Base-by-base conservation (phyloP, 2,329 filamentous ascomycete species). In the Sporothrix pallida region DNA sequence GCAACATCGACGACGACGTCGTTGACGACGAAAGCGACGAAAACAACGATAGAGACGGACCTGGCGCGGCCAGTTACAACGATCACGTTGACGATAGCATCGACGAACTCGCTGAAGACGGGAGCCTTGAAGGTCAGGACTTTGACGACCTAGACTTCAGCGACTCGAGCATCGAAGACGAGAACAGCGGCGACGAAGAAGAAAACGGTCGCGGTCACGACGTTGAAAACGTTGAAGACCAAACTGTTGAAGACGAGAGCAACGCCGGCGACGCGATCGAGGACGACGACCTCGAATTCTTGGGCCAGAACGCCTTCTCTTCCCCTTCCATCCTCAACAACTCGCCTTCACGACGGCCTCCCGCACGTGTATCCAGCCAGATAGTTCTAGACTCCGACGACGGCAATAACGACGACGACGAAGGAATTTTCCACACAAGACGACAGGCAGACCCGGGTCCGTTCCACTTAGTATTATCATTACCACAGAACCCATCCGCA, bases 271-370 rank as follows among this genome's bases (percentile, higher is more conserved):
- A 37, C 42, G 46, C 26, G 56, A 42, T 31, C 62, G 56, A 56
- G 58, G 72, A 73, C 72, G 67, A 72, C 56, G 37, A 56, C 20
- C 50, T 74, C 26, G 58, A 56, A 37, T 42, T 63, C 5, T 15
- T 74, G 3, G 48, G 65, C 13, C n/a, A 50, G 9, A 52, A 52
- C 15, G 23, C 54, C 58, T 75, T 74, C 17, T 75, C 74, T 4
- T 74, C 74, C 2, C 74, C 74, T 5, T 74, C 74, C 31, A 68
- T 74, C 46, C 52, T 74, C 15, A 52, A 52, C 17, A 50, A 48
- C 31, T 56, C 50, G 1, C 31, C 42, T 2, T 44, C 48, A 10
- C 26, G 15, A 54, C 10, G 50, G 13, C 23, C 67, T 7, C 60
- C 46, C 7, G 13, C 37, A 44, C 48, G 50, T 37, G 12, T 44